These are phyloP conservation scores for Phtheirospermum japonicum DNA, from an alignment of 257 asterid genomes.

Conservation along the genomic window DNA sequence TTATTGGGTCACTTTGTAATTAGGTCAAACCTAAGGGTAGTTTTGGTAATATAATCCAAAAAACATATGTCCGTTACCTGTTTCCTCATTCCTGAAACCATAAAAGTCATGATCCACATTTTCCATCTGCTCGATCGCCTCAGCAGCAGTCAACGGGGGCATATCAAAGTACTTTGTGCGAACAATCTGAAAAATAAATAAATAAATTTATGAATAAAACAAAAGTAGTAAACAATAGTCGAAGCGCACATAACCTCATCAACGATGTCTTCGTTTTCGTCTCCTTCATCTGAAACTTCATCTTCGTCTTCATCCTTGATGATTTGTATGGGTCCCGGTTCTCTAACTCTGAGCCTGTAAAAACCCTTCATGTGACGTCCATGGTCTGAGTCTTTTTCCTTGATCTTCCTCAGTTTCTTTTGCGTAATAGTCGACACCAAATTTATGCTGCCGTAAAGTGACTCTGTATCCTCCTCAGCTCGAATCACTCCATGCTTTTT, in stretches of 20 bases:
- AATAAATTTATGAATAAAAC: neutral
- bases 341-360: slow-evolving; percentile 55
- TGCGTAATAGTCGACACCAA: slow-evolving; percentile 61
- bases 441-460: slow-evolving; percentile 61
- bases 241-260: slow-evolving; percentile 38
- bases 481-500: slow-evolving; percentile 80
- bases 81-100: slow-evolving; percentile 85
- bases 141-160: slow-evolving; percentile 78
- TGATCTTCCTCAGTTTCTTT: slow-evolving; percentile 76
- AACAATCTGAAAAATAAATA: slow-evolving; percentile 49
- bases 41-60: neutral
- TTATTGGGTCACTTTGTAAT: neutral
- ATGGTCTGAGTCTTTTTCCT: slow-evolving; percentile 77
- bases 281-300: slow-evolving; percentile 38
- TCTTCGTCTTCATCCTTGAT: slow-evolving; percentile 36
- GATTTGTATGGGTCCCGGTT: slow-evolving; percentile 28
- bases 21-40: neutral
- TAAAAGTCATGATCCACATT: slow-evolving; percentile 56
- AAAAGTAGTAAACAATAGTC: too few species aligned
- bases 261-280: slow-evolving; percentile 29
- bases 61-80: slow-evolving; percentile 42
- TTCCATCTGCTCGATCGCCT: slow-evolving; percentile 64
- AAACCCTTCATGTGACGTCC: slow-evolving; percentile 82
- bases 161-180: slow-evolving; percentile 88
- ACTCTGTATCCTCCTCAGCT: slow-evolving; percentile 67